phyloP scores from a whole-genome alignment of 768 basidiomycete species.

The Rossbeevera mucosa region DNA sequence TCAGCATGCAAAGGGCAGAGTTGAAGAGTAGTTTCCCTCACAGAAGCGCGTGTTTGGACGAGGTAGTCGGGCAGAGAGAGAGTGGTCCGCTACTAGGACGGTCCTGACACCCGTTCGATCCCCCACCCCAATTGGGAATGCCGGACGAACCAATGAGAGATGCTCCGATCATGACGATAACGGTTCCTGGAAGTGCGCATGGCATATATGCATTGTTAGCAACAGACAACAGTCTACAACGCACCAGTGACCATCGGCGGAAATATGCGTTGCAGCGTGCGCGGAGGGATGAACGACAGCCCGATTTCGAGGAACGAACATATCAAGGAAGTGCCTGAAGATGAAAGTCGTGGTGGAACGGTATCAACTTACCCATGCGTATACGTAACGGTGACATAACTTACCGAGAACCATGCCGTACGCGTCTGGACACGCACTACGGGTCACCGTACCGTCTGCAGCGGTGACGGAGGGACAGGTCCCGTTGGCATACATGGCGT shows the following conservation, averaged over 20 bases:
- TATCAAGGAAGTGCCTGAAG: conserved; percentile 68
- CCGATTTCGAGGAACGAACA: conserved; percentile 80
- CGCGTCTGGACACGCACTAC: conserved; percentile 69
- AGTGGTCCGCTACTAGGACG: conserved; percentile 67
- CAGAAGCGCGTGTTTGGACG: conserved; percentile 64
- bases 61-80: conserved; percentile 64
- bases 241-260: conserved; percentile 75
- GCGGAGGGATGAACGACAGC: conserved; percentile 68
- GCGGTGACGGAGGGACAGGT: conserved; percentile 61
- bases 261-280: conserved; percentile 60
- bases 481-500: conserved; percentile 72
- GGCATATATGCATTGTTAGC: neutral
- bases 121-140: conserved; percentile 80
- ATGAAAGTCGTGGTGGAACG: neutral
- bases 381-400: conserved; percentile 3
- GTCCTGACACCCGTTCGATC: conserved; percentile 62
- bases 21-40: conserved; percentile 30
- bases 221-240: neutral
- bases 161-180: conserved; percentile 76
- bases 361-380: neutral
- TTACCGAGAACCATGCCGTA: conserved; percentile 73
- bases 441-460: conserved; percentile 55
- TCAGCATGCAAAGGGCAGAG: neutral
- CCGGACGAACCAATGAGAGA: conserved; percentile 73
- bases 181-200: conserved; percentile 47